A percentile compares a stretch with the other conserved stretches of the same genome.
Evolutionary conservation across 192 early-diverging fungal species (phyloP).

Genomic region (Globomyces pollinis-pini): DNA sequence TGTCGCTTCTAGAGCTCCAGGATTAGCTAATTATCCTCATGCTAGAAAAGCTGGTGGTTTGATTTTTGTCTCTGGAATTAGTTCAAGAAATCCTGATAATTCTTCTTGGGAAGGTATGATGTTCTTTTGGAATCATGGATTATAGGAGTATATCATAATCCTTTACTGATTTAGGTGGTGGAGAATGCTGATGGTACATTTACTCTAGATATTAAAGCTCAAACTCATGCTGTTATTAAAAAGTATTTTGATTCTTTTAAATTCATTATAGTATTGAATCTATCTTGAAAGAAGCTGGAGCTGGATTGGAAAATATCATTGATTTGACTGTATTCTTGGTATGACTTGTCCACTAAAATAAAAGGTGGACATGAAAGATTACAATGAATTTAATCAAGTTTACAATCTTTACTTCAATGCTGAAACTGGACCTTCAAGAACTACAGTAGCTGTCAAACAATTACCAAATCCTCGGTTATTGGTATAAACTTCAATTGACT

Average conservation of each 20-base stretch:
- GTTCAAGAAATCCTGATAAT: constrained; percentile 48
- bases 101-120: constrained; percentile 40
- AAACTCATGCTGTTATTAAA: constrained; percentile 56
- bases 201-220: constrained; percentile 51
- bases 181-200: constrained; percentile 44
- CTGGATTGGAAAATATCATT: constrained; percentile 47
- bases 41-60: constrained; percentile 43
- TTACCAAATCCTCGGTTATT: constrained; percentile 55
- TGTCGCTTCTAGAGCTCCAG: constrained; percentile 40
- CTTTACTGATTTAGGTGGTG: no score
- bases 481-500: no score
- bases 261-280: constrained; percentile 43
- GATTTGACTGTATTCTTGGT: constrained; percentile 66
- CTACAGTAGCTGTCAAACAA: constrained; percentile 57
- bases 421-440: constrained; percentile 44
- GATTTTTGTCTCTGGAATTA: constrained; percentile 58
- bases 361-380: constrained; percentile 54
- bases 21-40: constrained; percentile 63
- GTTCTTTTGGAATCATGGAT: no score
- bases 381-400: constrained; percentile 55
- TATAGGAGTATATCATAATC: constrained; percentile 4
- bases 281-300: constrained; percentile 49
- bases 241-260: constrained; percentile 42
- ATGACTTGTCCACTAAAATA: not conserved
- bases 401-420: constrained; percentile 61